phyloP scores from a whole-genome alignment of 2,329 filamentous ascomycete genomes.

The Fonsecaea monophora region DNA sequence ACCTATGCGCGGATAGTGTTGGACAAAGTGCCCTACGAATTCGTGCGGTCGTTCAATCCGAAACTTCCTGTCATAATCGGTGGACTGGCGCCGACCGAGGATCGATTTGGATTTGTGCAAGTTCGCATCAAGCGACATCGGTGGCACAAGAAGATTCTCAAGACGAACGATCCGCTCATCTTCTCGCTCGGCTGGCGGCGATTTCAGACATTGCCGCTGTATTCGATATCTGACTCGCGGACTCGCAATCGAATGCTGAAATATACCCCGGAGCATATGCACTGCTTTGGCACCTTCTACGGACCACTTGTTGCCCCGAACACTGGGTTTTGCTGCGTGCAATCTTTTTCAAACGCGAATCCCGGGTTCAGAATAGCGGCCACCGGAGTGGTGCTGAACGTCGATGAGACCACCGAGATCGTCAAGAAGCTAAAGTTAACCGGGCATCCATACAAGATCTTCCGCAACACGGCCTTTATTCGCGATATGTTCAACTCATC shows the following conservation, averaged over 20 bases:
- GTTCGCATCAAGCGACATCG: slow-evolving; percentile 95
- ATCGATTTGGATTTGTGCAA: slow-evolving; percentile 94
- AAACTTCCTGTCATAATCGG: slow-evolving; percentile 85
- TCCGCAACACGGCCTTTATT: slow-evolving; percentile 98
- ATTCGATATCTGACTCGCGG: slow-evolving; percentile 92
- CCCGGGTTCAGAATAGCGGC: slow-evolving; percentile 94
- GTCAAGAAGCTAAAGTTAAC: slow-evolving; percentile 99
- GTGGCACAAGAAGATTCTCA: slow-evolving; percentile 99
- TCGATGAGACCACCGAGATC: slow-evolving; percentile 95
- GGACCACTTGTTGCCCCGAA: slow-evolving; percentile 94
- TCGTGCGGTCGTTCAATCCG: slow-evolving; percentile 80
- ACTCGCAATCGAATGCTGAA: slow-evolving; percentile 97
- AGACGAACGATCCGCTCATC: slow-evolving; percentile 96
- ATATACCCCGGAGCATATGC: slow-evolving; percentile 99
- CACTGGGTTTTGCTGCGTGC: slow-evolving; percentile 92
- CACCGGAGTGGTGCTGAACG: slow-evolving; percentile 89
- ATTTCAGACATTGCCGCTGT: slow-evolving; percentile 91
- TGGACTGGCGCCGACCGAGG: slow-evolving; percentile 90
- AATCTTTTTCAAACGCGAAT: slow-evolving; percentile 82
- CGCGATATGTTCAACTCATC: slow-evolving; percentile 96
- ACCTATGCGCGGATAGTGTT: slow-evolving; percentile 92
- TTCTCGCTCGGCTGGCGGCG: slow-evolving; percentile 96
- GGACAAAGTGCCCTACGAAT: slow-evolving; percentile 88
- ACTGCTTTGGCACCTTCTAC: slow-evolving; percentile 96
- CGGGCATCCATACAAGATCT: slow-evolving; percentile 93